These are phyloP conservation scores for Tardiomyces depauwii DNA, from an alignment of 1,139 yeast species.

Conservation along the genomic window DNA sequence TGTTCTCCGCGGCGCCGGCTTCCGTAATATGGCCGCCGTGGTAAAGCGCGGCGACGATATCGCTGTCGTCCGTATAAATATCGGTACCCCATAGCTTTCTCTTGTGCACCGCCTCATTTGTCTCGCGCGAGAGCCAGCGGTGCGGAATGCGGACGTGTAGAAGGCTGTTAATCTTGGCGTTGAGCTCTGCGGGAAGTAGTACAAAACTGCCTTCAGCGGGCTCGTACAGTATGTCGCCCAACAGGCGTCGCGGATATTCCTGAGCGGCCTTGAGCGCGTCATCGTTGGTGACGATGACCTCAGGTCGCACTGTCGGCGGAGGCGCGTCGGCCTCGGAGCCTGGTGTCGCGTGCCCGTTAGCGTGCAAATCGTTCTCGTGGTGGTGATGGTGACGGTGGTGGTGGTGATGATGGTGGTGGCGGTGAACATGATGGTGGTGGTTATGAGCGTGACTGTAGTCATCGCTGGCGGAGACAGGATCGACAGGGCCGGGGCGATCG, in stretches of 20 bases:
- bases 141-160: constrained; percentile 55
- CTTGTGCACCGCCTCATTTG: constrained; percentile 32
- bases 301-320: constrained; percentile 4
- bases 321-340: neutral
- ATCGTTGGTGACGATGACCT: constrained; percentile 4
- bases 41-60: constrained; percentile 58
- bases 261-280: constrained; percentile 27
- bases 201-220: constrained; percentile 27
- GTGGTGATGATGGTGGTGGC: constrained; percentile 7
- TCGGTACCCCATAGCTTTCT: constrained; percentile 87
- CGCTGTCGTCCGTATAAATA: constrained; percentile 88
- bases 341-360: constrained; percentile 2
- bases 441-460: constrained; percentile 5
- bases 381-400: constrained; percentile 1
- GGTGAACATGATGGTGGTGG: constrained; percentile 12
- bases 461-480: neutral
- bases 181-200: constrained; percentile 23
- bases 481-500: neutral
- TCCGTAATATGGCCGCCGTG: constrained; percentile 54
- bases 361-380: neutral
- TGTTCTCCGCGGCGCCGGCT: constrained; percentile 1
- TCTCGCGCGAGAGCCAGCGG: constrained; percentile 17
- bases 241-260: constrained; percentile 36
- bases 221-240: constrained; percentile 54
- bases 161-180: constrained; percentile 46